Conservation (phyloP, 2,329 filamentous ascomycete genomes). For the Albophoma yamanashiensis region DNA sequence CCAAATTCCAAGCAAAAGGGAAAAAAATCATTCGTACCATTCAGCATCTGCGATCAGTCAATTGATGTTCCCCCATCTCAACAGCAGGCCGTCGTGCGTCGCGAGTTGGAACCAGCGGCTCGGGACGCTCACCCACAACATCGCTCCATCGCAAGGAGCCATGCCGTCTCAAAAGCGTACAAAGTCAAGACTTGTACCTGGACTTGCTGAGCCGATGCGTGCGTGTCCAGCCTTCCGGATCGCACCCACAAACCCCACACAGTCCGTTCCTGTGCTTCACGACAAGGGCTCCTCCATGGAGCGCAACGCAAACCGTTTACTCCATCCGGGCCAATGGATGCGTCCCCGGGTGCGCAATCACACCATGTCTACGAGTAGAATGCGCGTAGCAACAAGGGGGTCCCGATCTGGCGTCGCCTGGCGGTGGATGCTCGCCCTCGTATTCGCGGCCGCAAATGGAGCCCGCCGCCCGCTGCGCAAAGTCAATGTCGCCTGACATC, state of each 20-base stretch:
- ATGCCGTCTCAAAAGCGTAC: too few species aligned
- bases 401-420: neutral
- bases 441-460: neutral
- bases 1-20: too few species aligned
- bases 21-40: too few species aligned
- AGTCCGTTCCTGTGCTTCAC: neutral
- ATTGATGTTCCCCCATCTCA: neutral
- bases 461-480: neutral
- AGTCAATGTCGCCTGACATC: neutral
- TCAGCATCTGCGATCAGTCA: neutral
- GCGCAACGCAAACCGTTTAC: too few species aligned
- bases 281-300: too few species aligned
- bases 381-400: neutral
- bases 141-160: neutral
- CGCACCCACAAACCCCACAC: neutral
- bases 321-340: neutral
- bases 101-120: too few species aligned
- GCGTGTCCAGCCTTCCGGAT: neutral
- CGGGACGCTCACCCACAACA: neutral
- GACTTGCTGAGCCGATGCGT: neutral
- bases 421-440: neutral
- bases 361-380: neutral
- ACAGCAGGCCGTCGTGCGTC: neutral
- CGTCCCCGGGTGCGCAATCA: neutral
- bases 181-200: neutral